Evolutionary conservation across 257 asterid genomes (phyloP), one percentile per base, ranked within the genome.

Genomic region (Jasminum sambac): DNA sequence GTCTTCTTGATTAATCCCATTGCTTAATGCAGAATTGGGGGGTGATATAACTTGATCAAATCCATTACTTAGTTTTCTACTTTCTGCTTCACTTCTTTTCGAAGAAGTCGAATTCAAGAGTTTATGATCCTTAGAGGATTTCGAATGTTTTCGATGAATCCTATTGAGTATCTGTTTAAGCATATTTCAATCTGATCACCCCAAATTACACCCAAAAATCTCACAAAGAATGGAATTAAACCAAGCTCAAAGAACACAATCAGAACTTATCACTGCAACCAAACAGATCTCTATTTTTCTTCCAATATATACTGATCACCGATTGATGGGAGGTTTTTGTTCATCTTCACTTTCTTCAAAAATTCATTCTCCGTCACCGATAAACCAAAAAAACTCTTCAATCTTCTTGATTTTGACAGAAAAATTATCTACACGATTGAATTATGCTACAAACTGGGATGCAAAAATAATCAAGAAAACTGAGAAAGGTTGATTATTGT

Each of bases 131-230:
- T 70, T 70, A 37, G 57, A 11, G 0, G 83, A 79, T 79, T 79
- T 79, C 1, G 80, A 79, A 66, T 75, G 68, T 64, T 75, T 79
- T 43, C 72, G 41, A 42, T 77, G 80, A 67, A 79, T 74, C 78
- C 76, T 71, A 76, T 75, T 55, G 17, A 72, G 65, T 37, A 80
- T 62, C 52, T 72, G 81, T 64, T 72, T 75, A 67, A 72, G 69
- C 80, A 72, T 80, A 57, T 74, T 69, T 73, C 8, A n/a, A 60
- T 64, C 37, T 43, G 44, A 24, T 48, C 58, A 69, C 73, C 64
- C 64, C 21, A 16, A 72, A 72, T 7, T 59, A 67, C 52, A 68
- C 44, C 61, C 73, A 25, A 67, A 63, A 30, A 42, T 37, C 69
- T 10, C 41, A 44, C 34, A 71, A 39, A 16, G 17, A 67, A 34